Evolutionary conservation across 2,329 filamentous ascomycete species (phyloP).

Genomic region (Mollisiaceae sp.): DNA sequence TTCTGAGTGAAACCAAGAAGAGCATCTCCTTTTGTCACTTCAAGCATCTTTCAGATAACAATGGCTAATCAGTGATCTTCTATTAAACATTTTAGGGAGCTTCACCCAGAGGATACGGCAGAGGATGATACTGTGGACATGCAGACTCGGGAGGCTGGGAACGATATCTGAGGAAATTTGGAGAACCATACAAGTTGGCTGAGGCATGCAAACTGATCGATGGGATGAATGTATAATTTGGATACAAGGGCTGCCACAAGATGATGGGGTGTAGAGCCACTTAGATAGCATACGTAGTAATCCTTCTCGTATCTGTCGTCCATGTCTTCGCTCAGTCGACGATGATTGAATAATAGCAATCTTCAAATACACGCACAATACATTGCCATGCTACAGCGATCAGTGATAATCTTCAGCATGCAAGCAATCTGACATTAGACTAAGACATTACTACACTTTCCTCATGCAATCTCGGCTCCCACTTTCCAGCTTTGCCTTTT

Average conservation of each 20-base stretch:
- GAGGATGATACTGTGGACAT: background rate
- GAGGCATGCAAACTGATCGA: no score
- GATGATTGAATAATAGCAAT: no score
- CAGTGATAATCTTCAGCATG: background rate
- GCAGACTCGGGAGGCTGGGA: background rate
- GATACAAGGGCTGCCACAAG: no score
- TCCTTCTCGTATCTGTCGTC: background rate
- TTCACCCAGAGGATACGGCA: background rate
- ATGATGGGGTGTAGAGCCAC: background rate
- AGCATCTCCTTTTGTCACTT: background rate
- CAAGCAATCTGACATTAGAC: background rate
- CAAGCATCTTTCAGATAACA: background rate
- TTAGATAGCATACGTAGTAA: background rate
- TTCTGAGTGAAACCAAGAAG: conserved; percentile 1
- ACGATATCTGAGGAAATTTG: background rate
- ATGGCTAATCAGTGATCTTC: background rate
- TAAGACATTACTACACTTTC: conserved; percentile 4
- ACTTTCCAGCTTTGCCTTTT: background rate
- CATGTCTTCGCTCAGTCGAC: no score
- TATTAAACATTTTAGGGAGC: background rate
- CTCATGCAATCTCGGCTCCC: background rate
- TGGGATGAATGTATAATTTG: no score
- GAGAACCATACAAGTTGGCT: no score
- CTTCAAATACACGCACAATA: background rate
- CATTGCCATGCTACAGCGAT: background rate